These are phyloP conservation scores for Lasiodiplodia sp. DNA, from an alignment of 2,329 filamentous ascomycete species.

Conservation along the genomic window DNA sequence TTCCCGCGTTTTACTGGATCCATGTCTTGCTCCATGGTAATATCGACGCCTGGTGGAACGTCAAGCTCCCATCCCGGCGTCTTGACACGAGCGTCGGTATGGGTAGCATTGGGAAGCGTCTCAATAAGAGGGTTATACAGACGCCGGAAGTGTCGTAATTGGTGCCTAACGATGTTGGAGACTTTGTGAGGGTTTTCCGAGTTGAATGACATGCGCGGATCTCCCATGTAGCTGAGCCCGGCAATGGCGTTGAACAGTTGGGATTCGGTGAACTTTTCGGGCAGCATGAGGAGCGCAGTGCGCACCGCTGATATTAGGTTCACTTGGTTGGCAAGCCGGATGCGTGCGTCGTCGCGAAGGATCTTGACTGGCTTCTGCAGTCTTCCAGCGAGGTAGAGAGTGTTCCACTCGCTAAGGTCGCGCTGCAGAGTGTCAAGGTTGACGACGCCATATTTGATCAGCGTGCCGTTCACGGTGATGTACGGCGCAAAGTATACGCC, in stretches of 20 bases:
- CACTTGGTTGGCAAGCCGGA: constrained; percentile 93
- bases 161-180: constrained; percentile 89
- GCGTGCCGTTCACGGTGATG: constrained; percentile 89
- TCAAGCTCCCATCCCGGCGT: constrained; percentile 70
- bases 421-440: constrained; percentile 87
- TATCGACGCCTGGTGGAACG: constrained; percentile 59
- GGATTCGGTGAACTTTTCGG: constrained; percentile 82
- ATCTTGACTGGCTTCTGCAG: constrained; percentile 99
- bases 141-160: constrained; percentile 88
- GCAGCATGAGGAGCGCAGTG: constrained; percentile 85
- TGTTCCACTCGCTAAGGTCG: constrained; percentile 91
- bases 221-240: constrained; percentile 90
- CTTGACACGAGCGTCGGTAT: constrained; percentile 69
- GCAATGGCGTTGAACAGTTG: constrained; percentile 91
- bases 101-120: constrained; percentile 86
- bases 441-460: constrained; percentile 98
- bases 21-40: constrained; percentile 86
- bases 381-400: constrained; percentile 92
- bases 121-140: constrained; percentile 90
- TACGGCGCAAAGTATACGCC: constrained; percentile 99
- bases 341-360: constrained; percentile 87
- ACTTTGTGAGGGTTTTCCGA: constrained; percentile 92
- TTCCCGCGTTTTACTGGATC: constrained; percentile 88
- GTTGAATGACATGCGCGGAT: constrained; percentile 78
- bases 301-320: constrained; percentile 92